Percentiles rank a stretch among this genome's conserved stretches.
phyloP scores from a whole-genome alignment of 176 grass and related monocot species.

The Oryza australiensis region DNA sequence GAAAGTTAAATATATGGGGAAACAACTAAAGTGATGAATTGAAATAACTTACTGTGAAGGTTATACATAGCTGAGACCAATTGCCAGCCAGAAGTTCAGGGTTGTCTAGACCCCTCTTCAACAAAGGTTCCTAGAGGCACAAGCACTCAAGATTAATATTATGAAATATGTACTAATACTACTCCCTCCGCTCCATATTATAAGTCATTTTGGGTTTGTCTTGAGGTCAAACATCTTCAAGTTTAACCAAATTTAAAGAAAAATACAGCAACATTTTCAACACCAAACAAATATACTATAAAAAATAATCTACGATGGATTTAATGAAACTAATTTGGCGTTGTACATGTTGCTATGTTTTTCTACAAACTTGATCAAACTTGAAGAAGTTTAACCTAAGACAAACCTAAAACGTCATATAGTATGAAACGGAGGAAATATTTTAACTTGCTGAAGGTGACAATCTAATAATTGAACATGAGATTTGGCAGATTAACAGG shows the following conservation, averaged over 20 bases:
- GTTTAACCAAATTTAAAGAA: no score
- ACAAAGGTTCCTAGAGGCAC: slow-evolving; percentile 76
- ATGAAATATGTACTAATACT: slow-evolving; percentile 11
- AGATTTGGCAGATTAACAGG: slow-evolving; percentile 9
- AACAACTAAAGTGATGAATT: slow-evolving; percentile 14
- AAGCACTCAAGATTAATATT: slow-evolving; percentile 33
- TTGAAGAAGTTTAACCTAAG: no score
- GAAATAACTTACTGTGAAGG: slow-evolving; percentile 77
- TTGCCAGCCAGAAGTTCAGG: slow-evolving; percentile 72
- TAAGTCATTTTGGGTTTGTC: no score
- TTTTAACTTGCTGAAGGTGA: slow-evolving; percentile 12
- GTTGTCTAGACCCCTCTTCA: slow-evolving; percentile 83
- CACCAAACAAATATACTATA: no score
- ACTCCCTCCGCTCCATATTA: no score
- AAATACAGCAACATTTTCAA: no score
- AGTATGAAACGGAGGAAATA: not conserved
- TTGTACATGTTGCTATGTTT: no score
- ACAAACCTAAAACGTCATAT: no score
- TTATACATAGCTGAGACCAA: slow-evolving; percentile 92
- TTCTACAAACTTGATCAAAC: no score
- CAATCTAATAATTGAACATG: slow-evolving; percentile 12
- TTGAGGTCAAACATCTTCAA: no score
- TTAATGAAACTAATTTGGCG: no score
- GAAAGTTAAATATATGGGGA: not conserved
- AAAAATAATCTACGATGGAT: no score